These are phyloP conservation scores for Cladosporium sp. DNA, from an alignment of 2,329 filamentous ascomycete species.

Conservation along the genomic window DNA sequence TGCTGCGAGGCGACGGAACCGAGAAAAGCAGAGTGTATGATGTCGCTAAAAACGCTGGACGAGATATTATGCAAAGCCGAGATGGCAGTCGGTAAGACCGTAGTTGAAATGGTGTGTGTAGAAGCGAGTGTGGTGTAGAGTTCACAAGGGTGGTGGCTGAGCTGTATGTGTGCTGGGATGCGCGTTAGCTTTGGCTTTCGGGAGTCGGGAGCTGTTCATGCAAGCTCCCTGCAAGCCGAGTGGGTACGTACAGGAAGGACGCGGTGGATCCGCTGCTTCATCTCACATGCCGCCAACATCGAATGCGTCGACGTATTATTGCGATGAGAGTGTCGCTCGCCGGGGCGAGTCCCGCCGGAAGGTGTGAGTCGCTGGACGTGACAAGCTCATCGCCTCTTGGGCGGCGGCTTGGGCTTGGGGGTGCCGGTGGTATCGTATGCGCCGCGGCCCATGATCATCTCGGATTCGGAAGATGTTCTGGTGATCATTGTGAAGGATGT, in stretches of 20 bases:
- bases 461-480: conserved; percentile 34
- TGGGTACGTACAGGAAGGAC: conserved; percentile 10
- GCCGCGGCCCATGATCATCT: conserved; percentile 44
- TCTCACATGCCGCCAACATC: conserved; percentile 1
- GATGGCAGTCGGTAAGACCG: not conserved
- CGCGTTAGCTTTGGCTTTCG: conserved; percentile 7
- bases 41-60: conserved; percentile 16
- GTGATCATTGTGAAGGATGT: conserved; percentile 35
- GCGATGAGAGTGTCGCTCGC: not conserved
- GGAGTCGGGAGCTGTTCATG: not conserved
- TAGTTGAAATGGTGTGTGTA: not conserved
- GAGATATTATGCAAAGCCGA: conserved; percentile 16
- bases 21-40: conserved; percentile 5
- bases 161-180: conserved; percentile 1
- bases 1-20: not conserved
- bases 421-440: conserved; percentile 46
- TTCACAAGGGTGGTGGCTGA: not conserved
- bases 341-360: not conserved
- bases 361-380: not conserved
- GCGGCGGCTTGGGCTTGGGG: conserved; percentile 40
- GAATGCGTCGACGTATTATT: not conserved
- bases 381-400: conserved; percentile 31
- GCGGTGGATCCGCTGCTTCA: not conserved
- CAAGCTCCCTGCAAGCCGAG: not conserved
- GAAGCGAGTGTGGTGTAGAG: conserved; percentile 7